A percentile compares a stretch with the other conserved stretches of the same genome.
Conservation (phyloP, 768 basidiomycete genomes). For the Psilocybe subaeruginosa region DNA sequence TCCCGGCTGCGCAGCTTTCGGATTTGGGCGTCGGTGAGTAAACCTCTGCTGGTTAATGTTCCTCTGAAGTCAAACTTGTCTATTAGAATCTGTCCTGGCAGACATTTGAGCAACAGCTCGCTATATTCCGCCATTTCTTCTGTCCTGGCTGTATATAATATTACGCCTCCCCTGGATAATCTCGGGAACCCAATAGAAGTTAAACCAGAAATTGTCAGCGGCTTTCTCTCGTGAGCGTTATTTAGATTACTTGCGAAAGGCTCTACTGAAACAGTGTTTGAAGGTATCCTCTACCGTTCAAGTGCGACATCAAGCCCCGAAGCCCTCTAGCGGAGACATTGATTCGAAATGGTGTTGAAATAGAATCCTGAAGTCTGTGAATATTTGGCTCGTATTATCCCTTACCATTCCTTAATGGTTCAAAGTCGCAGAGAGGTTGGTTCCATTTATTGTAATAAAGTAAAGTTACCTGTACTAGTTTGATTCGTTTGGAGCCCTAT, state of each 20-base stretch:
- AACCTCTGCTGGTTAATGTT: no score
- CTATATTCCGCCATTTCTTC: not conserved
- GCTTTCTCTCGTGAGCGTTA: not conserved
- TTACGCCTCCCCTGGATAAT: not conserved
- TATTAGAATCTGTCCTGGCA: constrained; percentile 16
- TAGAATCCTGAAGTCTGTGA: not conserved
- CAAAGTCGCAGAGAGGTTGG: no score
- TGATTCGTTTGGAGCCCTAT: constrained; percentile 24
- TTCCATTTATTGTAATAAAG: no score
- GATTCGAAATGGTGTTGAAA: not conserved
- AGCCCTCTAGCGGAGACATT: not conserved
- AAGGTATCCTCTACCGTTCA: constrained; percentile 10
- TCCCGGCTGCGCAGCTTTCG: constrained; percentile 20
- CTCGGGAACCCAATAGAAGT: not conserved
- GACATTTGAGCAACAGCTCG: constrained; percentile 6
- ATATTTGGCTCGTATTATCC: no score
- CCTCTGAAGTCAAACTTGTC: not conserved
- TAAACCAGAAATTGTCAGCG: not conserved
- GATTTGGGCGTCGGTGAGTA: constrained; percentile 26
- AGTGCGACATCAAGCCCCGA: constrained; percentile 8
- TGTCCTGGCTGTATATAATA: not conserved
- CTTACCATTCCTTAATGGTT: no score
- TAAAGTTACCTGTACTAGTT: no score
- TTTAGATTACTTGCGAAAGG: no score
- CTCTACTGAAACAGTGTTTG: not conserved